Percentiles rank a stretch among this genome's conserved stretches.
Evolutionary conservation across 305 asterid genomes (phyloP).

Genomic region (Fraxinus velutina): DNA sequence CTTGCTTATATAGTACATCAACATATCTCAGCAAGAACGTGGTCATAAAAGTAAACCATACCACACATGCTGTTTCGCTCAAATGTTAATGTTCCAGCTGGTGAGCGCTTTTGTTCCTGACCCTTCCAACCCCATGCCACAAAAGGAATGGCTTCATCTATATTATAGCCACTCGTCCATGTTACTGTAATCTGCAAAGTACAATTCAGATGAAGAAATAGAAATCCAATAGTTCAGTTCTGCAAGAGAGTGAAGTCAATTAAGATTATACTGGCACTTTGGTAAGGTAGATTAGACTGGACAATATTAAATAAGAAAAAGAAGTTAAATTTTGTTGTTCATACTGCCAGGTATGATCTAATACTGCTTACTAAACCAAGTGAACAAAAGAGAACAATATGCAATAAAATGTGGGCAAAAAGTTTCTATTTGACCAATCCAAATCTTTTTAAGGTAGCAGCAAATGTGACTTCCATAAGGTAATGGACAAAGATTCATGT

Average conservation of each 20-base stretch:
- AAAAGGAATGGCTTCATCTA: slow-evolving; percentile 76
- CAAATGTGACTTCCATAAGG: neutral
- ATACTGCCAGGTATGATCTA: neutral
- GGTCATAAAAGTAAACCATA: slow-evolving; percentile 23
- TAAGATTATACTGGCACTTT: neutral
- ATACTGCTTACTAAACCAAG: neutral
- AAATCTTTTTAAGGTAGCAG: neutral
- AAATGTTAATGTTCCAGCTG: slow-evolving; percentile 83
- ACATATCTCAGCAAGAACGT: neutral
- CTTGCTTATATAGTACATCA: neutral
- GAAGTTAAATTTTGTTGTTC: neutral
- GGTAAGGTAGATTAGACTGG: neutral
- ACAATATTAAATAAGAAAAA: neutral
- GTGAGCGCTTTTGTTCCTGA: slow-evolving; percentile 40
- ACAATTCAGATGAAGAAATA: neutral
- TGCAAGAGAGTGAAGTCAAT: neutral
- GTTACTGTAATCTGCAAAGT: too few species aligned
- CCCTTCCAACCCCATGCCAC: slow-evolving; percentile 68
- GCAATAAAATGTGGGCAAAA: neutral
- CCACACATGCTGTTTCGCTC: slow-evolving; percentile 81
- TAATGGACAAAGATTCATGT: neutral
- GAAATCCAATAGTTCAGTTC: neutral
- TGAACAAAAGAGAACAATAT: neutral
- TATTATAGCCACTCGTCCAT: neutral
- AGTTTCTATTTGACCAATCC: neutral